Evolutionary conservation across 2,329 filamentous ascomycete species (phyloP).

Genomic region (Epichloe bromicola): DNA sequence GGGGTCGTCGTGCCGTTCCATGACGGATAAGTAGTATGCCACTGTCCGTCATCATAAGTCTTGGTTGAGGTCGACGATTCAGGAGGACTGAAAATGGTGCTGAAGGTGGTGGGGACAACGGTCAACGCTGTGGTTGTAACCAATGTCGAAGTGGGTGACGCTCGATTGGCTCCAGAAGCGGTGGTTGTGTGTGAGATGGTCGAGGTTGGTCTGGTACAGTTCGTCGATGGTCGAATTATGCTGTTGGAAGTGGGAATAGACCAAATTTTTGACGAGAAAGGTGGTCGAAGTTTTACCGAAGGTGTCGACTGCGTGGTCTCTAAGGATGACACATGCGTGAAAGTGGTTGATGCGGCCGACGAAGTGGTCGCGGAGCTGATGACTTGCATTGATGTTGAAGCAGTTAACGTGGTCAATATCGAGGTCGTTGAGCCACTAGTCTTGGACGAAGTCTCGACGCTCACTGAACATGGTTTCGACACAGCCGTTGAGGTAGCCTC

Average conservation of each 20-base stretch:
- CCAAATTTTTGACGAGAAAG: constrained; percentile 1
- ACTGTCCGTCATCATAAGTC: constrained; percentile 29
- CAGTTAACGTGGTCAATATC: background rate
- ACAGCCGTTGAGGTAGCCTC: background rate
- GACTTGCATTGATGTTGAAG: background rate
- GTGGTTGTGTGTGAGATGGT: background rate
- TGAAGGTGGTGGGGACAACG: background rate
- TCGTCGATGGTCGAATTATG: background rate
- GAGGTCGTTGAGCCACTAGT: background rate
- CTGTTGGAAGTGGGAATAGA: constrained; percentile 2
- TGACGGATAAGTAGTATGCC: constrained; percentile 32
- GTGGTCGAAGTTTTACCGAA: background rate
- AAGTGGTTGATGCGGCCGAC: background rate
- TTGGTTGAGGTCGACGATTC: constrained; percentile 12
- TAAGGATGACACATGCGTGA: background rate
- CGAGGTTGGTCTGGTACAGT: background rate
- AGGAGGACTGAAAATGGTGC: constrained; percentile 2
- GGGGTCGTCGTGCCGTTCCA: constrained; percentile 26
- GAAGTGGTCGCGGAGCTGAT: background rate
- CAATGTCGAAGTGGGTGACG: background rate
- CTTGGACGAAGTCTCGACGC: background rate
- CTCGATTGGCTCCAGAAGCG: background rate
- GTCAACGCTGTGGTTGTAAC: background rate
- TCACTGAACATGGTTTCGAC: background rate
- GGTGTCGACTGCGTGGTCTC: background rate